Evolutionary conservation across 805 yeast genomes (phyloP), one percentile per base, ranked within the genome.

Genomic region (Saccharomyces kudriavzevii): DNA sequence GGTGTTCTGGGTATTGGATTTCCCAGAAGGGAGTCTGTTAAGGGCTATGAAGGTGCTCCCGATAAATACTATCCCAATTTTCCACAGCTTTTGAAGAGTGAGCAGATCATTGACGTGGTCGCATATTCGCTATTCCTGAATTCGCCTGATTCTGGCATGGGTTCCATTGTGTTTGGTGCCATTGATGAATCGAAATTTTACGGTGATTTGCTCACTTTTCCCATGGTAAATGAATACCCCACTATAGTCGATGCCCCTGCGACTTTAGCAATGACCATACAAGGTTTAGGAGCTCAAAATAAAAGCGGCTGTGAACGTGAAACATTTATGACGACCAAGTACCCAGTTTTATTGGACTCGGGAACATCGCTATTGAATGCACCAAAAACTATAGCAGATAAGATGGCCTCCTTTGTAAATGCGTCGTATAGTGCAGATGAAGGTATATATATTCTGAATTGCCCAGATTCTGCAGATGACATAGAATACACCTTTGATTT

Each of bases 1-100:
- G 90, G 92, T 45, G 89, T 86, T 17, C 69, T 85, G 46, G 88
- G 89, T 17, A 79, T 85, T 54, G 89, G 91, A 1, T 75, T 83
- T 29, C 69, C 77, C 2, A 82, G 82, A 30, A 76, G 84, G 51
- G 95, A 89, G 66, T 74, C 80, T 2, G 64, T 63, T 11, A 31
- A 29, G n/a, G 63, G 65, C 5, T 65, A 65, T 50, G 58, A 57
- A 2, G 54, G 56, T 40, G 64, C 66, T 4, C 58, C 67, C 2
- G 50, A 58, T 26, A 30, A 49, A 29, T 59, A 52, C 45, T 87
- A 87, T 67, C 75, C 76, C 51, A 87, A 87, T 64, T 70, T 86
- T 49, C 95, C 95, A 0, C 65, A 72, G 54, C 74, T 77, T 52
- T 66, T 87, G 68, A 79, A 76, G 53, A 61, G 70, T 17, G 76